Percentiles rank a stretch among this genome's conserved stretches.
Conservation (phyloP, 148 eudicot genomes). For the Silene latifolia region DNA sequence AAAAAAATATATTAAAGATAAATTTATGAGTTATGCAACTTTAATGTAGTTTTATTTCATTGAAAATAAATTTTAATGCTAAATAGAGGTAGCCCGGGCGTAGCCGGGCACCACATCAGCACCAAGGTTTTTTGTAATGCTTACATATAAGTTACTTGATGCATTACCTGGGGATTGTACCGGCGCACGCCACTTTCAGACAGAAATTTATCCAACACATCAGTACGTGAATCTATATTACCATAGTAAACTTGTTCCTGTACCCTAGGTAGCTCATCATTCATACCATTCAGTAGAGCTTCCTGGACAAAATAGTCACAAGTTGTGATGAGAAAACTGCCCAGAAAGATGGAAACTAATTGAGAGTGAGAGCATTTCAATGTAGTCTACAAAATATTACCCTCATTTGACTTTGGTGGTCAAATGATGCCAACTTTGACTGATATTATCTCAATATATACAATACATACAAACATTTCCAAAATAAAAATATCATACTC, state of each 20-base stretch:
- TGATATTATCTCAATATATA: background rate
- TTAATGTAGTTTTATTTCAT: too few relatives aligned
- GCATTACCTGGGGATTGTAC: conserved; percentile 82
- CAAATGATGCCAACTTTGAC: background rate
- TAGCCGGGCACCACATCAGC: background rate
- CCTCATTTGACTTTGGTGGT: background rate
- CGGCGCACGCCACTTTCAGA: conserved; percentile 87
- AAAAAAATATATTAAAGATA: too few relatives aligned
- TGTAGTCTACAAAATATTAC: conserved; percentile 6
- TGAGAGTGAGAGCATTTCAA: conserved; percentile 6
- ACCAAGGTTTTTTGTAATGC: background rate
- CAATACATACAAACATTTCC: background rate
- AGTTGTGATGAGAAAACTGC: conserved; percentile 4
- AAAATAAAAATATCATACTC: too few relatives aligned
- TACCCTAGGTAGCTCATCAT: conserved; percentile 92
- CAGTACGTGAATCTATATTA: conserved; percentile 75
- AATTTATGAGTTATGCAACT: too few relatives aligned
- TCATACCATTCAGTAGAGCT: conserved; percentile 76
- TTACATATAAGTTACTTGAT: conserved; percentile 6
- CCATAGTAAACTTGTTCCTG: conserved; percentile 99
- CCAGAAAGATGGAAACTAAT: too few relatives aligned
- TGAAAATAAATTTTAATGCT: too few relatives aligned
- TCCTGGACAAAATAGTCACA: conserved; percentile 41
- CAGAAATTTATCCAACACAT: conserved; percentile 82
- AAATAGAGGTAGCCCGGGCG: too few relatives aligned